Evolutionary conservation across 1,139 yeast genomes (phyloP).

Genomic region (Candida tropicalis): DNA sequence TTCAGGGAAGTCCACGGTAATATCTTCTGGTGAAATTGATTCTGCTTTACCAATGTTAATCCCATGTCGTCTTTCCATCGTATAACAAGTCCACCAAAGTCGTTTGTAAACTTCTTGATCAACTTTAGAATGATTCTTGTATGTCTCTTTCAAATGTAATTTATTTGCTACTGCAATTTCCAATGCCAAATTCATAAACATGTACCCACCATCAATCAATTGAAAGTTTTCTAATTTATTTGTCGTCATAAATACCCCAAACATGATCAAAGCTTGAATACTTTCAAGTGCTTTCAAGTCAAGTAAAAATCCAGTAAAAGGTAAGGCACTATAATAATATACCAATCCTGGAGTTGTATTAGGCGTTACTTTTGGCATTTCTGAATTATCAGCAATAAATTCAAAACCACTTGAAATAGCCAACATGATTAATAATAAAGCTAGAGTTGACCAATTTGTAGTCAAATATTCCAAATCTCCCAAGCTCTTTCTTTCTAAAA

Average conservation of each 20-base stretch:
- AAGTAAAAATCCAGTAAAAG: constrained; percentile 20
- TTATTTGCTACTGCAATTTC: constrained; percentile 21
- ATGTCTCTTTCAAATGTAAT: constrained; percentile 17
- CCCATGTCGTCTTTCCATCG: constrained; percentile 21
- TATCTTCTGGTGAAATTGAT: constrained; percentile 16
- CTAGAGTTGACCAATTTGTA: constrained; percentile 19
- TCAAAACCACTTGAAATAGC: constrained; percentile 22
- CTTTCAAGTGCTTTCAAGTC: constrained; percentile 20
- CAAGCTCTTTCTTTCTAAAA: constrained; percentile 9
- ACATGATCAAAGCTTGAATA: constrained; percentile 17
- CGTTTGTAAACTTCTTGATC: constrained; percentile 19
- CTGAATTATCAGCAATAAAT: constrained; percentile 49
- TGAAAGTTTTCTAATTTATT: constrained; percentile 20
- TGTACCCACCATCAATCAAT: constrained; percentile 20
- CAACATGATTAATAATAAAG: constrained; percentile 17
- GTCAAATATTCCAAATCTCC: constrained; percentile 16
- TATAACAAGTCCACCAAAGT: constrained; percentile 24
- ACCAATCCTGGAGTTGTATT: constrained; percentile 24
- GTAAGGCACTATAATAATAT: constrained; percentile 20
- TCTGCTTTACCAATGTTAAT: constrained; percentile 20
- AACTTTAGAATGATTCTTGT: constrained; percentile 8
- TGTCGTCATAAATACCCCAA: constrained; percentile 23
- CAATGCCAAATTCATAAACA: constrained; percentile 20
- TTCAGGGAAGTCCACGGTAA: constrained; percentile 18
- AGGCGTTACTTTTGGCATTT: constrained; percentile 19